These are phyloP conservation scores for Solanum virginianum DNA, from an alignment of 257 asterid genomes.

Conservation along the genomic window DNA sequence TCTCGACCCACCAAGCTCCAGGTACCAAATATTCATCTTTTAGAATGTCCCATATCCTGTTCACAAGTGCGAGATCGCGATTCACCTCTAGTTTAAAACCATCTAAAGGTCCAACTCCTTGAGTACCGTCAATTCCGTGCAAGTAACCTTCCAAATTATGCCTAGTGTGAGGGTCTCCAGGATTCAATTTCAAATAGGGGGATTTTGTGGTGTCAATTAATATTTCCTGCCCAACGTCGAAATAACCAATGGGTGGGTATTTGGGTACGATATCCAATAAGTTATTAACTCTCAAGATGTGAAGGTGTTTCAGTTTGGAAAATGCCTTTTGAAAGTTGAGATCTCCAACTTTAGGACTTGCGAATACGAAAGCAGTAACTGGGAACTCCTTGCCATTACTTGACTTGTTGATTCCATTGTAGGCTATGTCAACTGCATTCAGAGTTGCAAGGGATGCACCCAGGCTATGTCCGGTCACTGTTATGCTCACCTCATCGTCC, in stretches of 20 bases:
- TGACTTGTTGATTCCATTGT: constrained; percentile 45
- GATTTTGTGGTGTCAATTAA: constrained; percentile 47
- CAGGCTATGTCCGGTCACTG: constrained; percentile 46
- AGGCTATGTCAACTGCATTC: constrained; percentile 52
- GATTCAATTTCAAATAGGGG: constrained; percentile 31
- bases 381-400: constrained; percentile 41
- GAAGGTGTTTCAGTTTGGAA: constrained; percentile 13
- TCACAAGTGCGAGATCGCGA: constrained; percentile 48
- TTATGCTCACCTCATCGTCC: constrained; percentile 61
- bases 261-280: constrained; percentile 45
- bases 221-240: constrained; percentile 56
- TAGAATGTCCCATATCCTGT: constrained; percentile 36
- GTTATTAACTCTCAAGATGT: constrained; percentile 33
- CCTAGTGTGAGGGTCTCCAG: constrained; percentile 30
- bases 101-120: constrained; percentile 36
- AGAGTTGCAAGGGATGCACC: constrained; percentile 19
- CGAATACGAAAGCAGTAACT: constrained; percentile 54
- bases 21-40: constrained; percentile 51
- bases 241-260: constrained; percentile 36
- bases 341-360: constrained; percentile 69
- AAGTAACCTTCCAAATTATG: constrained; percentile 54
- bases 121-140: constrained; percentile 83
- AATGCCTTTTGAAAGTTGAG: constrained; percentile 9
- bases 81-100: constrained; percentile 43
- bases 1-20: constrained; percentile 54